Conservation (phyloP, 1,284 basidiomycete species). For the Vanrija sp. region DNA sequence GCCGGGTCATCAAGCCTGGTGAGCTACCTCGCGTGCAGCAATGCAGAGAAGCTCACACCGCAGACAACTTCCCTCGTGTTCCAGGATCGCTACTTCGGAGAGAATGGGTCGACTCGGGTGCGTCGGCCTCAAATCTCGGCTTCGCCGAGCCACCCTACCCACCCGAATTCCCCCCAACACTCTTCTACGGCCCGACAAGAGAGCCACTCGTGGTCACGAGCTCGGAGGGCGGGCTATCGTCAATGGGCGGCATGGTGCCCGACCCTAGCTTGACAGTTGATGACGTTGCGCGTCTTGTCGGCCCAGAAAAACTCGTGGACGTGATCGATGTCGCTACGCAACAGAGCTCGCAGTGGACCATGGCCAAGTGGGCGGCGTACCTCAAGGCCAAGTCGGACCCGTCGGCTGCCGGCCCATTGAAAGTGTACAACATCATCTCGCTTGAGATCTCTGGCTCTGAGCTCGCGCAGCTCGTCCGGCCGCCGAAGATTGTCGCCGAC, state of each 20-base stretch:
- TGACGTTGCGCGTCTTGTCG: conserved; percentile 75
- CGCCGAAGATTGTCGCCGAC: conserved; percentile 80
- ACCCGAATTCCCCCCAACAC: conserved; percentile 21
- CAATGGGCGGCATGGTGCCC: conserved; percentile 46
- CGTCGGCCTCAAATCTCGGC: neutral
- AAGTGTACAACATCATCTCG: conserved; percentile 85
- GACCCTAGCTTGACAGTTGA: conserved; percentile 46
- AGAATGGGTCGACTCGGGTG: conserved; percentile 31
- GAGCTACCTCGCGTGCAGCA: too few relatives aligned
- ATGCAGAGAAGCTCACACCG: too few relatives aligned
- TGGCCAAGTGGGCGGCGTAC: conserved; percentile 87
- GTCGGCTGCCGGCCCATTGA: conserved; percentile 39
- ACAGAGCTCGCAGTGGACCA: conserved; percentile 73
- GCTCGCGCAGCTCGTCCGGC: conserved; percentile 69
- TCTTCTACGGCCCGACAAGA: conserved; percentile 40
- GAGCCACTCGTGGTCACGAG: conserved; percentile 41
- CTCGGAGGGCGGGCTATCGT: conserved; percentile 40
- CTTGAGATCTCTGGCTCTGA: conserved; percentile 76
- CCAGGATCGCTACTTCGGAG: conserved; percentile 22
- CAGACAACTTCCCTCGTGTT: conserved; percentile 30
- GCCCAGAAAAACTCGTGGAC: conserved; percentile 71
- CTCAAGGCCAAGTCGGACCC: conserved; percentile 49
- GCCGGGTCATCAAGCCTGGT: conserved; percentile 37
- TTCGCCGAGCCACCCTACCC: neutral
- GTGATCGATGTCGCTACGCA: conserved; percentile 88